Conservation (phyloP, 306 rosid species). For the Hippophae tibetana region DNA sequence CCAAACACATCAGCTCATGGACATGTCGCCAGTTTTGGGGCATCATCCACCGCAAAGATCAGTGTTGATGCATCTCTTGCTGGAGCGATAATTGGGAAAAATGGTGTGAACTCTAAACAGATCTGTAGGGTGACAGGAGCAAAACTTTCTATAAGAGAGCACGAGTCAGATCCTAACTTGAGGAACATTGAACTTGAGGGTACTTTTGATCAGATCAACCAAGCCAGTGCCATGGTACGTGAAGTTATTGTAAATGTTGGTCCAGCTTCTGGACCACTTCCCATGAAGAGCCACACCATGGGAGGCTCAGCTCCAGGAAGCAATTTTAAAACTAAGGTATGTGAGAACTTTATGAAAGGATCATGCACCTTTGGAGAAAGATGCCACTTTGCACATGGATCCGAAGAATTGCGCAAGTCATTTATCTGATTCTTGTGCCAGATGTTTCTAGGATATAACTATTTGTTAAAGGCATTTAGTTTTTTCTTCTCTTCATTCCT, state of each 20-base stretch:
- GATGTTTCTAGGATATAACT: constrained; percentile 9
- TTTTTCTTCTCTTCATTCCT: neutral
- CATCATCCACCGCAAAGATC: constrained; percentile 71
- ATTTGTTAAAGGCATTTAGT: constrained; percentile 5
- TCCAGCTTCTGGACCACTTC: constrained; percentile 35
- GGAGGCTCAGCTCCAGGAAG: constrained; percentile 22
- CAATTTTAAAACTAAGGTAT: constrained; percentile 73
- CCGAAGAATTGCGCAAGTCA: constrained; percentile 52
- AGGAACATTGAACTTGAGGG: constrained; percentile 88
- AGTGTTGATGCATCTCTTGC: constrained; percentile 73
- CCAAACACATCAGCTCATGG: constrained; percentile 39
- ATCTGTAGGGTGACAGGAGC: constrained; percentile 79
- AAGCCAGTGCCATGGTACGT: constrained; percentile 76
- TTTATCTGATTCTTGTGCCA: neutral
- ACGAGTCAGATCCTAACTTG: constrained; percentile 58
- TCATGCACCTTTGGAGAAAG: constrained; percentile 79
- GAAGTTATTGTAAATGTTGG: constrained; percentile 62
- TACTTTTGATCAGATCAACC: constrained; percentile 59
- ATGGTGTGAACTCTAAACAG: constrained; percentile 69
- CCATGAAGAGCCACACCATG: constrained; percentile 29
- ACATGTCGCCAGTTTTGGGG: constrained; percentile 62
- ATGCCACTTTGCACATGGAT: constrained; percentile 86
- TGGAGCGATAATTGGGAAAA: constrained; percentile 81
- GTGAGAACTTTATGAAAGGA: constrained; percentile 63
- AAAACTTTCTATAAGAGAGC: constrained; percentile 64